A percentile compares a stretch with the other conserved stretches of the same genome.
phyloP scores from a whole-genome alignment of 1,284 basidiomycete genomes.

The Cryptococcus hybrid region DNA sequence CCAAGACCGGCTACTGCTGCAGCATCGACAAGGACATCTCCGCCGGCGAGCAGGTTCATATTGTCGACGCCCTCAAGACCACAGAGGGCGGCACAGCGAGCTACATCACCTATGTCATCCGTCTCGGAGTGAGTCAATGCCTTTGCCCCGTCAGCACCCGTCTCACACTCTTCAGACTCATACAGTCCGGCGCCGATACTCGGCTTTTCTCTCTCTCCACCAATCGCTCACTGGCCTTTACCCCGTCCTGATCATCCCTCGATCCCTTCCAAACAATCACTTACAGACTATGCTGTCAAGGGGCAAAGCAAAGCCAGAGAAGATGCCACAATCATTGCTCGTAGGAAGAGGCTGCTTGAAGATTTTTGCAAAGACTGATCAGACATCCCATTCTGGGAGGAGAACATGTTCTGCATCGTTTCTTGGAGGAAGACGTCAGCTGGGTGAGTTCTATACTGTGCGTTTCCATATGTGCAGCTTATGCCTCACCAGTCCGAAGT shows the following conservation, averaged over 20 bases:
- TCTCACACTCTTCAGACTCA: slow-evolving; percentile 58
- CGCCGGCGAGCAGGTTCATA: slow-evolving; percentile 52
- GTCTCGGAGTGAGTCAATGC: slow-evolving; percentile 68
- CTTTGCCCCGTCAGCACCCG: background rate
- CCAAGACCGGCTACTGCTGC: slow-evolving; percentile 47
- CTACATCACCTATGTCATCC: slow-evolving; percentile 94
- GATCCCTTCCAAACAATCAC: slow-evolving; percentile 93
- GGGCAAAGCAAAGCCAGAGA: slow-evolving; percentile 92
- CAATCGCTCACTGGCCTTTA: slow-evolving; percentile 81
- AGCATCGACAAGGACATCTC: slow-evolving; percentile 44
- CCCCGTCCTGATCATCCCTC: slow-evolving; percentile 94
- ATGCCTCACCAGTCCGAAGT: slow-evolving; percentile 68
- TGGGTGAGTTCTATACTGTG: slow-evolving; percentile 63
- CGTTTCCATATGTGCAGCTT: background rate
- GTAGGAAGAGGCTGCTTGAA: slow-evolving; percentile 90
- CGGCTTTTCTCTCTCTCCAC: slow-evolving; percentile 93
- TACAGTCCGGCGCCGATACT: slow-evolving; percentile 89
- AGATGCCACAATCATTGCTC: slow-evolving; percentile 86
- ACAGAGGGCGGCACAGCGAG: slow-evolving; percentile 77
- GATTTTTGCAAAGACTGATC: slow-evolving; percentile 89
- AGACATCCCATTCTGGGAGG: slow-evolving; percentile 90
- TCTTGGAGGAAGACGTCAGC: slow-evolving; percentile 90
- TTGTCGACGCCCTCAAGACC: slow-evolving; percentile 94
- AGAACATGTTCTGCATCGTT: slow-evolving; percentile 92
- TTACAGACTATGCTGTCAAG: slow-evolving; percentile 96